Base-by-base conservation (phyloP, 768 basidiomycete species). In the Termitomyces sp. region DNA sequence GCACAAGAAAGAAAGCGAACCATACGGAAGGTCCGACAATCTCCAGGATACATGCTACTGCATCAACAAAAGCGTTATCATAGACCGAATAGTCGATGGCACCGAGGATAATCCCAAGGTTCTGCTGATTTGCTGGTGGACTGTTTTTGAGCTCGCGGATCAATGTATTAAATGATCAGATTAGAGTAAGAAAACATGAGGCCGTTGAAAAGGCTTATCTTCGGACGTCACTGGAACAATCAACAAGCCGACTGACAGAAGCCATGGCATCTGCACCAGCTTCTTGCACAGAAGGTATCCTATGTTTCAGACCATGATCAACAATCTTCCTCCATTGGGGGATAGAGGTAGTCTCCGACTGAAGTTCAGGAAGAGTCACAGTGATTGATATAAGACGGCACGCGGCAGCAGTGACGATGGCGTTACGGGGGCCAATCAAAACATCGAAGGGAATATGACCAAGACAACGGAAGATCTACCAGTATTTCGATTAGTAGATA, bases 201-300 rank as follows among this genome's bases (percentile, higher is more conserved):
- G 6, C 16, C 26, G 18, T 39, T 20, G 29, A 18, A 29, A 46
- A 24, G 33, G 85, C 93, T 80, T 72, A 96, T 94, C 88, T 93
- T 65, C 77, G 70, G 41, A 94, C 76, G 57, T 84, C 77, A 22
- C 66, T 64, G 3, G 84, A 81, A 63, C 85, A 88, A 63, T 93
- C 86, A 31, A 78, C 75, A 1, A 92, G 76, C 55, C 75, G 75
- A 69, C 92, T 94, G 57, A 91, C 72, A n/a, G 79, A 70, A 3
- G 81, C 79, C 75, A 92, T 80, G 6, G 90, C 87, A 26, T 68
- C 70, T 13, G 92, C 88, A 34, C 88, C 91, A 8, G 87, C 84
- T 63, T 90, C 85, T 71, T 95, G 95, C 3, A 90, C 90, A 16
- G 70, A 65, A 1, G 68, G 64, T 46, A 73, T 81, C 59, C 85